A percentile compares a stretch with the other conserved stretches of the same genome.
phyloP scores from a whole-genome alignment of 1,284 basidiomycete genomes.

The Trichosporon coremiiforme region DNA sequence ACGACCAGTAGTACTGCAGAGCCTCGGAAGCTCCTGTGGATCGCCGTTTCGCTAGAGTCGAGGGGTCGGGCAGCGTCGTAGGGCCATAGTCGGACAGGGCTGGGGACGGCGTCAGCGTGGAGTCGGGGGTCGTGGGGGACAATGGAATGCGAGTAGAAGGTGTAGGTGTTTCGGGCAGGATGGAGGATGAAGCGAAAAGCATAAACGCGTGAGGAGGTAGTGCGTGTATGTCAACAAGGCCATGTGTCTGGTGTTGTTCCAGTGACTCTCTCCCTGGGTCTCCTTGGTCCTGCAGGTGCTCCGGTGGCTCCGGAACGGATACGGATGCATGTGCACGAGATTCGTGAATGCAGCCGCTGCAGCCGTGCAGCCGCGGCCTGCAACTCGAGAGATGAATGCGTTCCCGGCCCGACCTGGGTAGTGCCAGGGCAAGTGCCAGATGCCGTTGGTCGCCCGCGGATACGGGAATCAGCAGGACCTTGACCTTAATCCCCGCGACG shows the following conservation, averaged over 20 bases:
- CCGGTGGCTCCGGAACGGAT: neutral
- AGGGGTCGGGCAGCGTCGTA: neutral
- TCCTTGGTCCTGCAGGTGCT: neutral
- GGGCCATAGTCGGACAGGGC: slow-evolving; percentile 29
- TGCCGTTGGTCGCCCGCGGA: slow-evolving; percentile 1
- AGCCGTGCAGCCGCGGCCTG: too few relatives aligned
- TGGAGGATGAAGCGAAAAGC: slow-evolving; percentile 9
- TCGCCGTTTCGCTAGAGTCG: slow-evolving; percentile 29
- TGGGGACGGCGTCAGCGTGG: slow-evolving; percentile 4
- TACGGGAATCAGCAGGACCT: neutral
- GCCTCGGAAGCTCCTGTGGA: slow-evolving; percentile 47
- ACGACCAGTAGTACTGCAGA: slow-evolving; percentile 52
- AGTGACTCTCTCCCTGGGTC: neutral
- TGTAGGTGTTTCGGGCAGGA: neutral
- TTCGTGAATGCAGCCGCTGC: neutral
- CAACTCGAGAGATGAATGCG: neutral
- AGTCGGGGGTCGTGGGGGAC: neutral
- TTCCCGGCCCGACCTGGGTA: too few relatives aligned
- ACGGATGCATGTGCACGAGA: too few relatives aligned
- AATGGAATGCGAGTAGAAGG: neutral
- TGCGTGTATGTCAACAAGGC: neutral
- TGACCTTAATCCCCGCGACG: neutral
- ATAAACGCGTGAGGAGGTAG: neutral
- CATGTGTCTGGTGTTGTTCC: slow-evolving; percentile 1
- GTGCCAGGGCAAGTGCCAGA: neutral